These are phyloP conservation scores for Cordia subcordata DNA, from an alignment of 257 asterid species.

Conservation along the genomic window DNA sequence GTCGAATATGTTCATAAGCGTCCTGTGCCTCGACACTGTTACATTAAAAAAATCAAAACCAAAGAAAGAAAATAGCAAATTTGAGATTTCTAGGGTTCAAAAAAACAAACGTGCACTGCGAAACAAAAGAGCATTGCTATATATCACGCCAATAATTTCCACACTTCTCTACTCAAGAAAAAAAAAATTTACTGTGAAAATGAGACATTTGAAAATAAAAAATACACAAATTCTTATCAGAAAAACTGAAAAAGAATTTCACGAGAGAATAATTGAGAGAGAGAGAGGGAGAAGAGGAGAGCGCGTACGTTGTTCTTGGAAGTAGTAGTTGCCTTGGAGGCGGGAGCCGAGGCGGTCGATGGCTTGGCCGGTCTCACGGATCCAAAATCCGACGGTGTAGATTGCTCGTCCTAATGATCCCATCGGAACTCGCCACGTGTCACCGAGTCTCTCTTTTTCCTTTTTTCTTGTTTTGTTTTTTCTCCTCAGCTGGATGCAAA, in stretches of 20 bases:
- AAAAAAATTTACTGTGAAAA: no score
- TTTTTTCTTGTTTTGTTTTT: no score
- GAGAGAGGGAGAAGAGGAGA: neutral
- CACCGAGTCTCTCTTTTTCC: neutral
- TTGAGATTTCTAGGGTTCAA: neutral
- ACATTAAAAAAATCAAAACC: neutral
- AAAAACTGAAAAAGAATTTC: neutral
- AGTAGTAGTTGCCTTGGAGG: slow-evolving; percentile 77
- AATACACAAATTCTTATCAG: neutral
- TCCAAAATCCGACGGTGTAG: slow-evolving; percentile 92
- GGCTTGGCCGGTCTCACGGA: slow-evolving; percentile 98
- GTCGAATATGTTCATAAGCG: slow-evolving; percentile 18
- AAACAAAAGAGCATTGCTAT: neutral
- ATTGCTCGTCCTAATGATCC: slow-evolving; percentile 67
- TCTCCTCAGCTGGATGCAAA: no score
- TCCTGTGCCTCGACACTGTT: slow-evolving; percentile 21
- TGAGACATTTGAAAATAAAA: no score
- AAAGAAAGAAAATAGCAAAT: neutral
- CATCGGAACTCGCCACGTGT: slow-evolving; percentile 28
- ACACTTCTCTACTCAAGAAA: no score
- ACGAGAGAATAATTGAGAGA: neutral
- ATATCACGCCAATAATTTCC: no score
- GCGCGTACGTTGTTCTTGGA: slow-evolving; percentile 69
- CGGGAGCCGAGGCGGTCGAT: slow-evolving; percentile 98
- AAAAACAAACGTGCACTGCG: no score